Conservation (phyloP, 768 basidiomycete genomes). For the Paxillus rubicundulus region DNA sequence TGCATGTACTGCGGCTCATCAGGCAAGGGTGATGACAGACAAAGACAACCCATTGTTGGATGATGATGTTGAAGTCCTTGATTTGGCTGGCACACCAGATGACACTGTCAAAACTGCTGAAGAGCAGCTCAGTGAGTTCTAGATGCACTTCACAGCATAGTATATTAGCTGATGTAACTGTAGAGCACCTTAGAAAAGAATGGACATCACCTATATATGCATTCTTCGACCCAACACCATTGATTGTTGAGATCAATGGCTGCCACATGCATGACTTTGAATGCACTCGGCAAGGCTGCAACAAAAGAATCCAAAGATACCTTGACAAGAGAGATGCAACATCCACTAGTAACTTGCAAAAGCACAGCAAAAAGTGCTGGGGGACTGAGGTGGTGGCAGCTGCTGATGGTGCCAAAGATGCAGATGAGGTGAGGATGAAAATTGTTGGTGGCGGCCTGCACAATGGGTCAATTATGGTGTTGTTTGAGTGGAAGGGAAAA, state of each 20-base stretch:
- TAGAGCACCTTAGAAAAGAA: conserved; percentile 19
- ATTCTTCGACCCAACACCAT: conserved; percentile 20
- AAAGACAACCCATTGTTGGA: too few species aligned
- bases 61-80: too few species aligned
- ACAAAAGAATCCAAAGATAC: conserved; percentile 11
- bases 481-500: conserved; percentile 29
- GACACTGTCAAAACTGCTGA: too few species aligned
- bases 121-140: not conserved
- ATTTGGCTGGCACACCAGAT: too few species aligned
- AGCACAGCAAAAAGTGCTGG: conserved; percentile 31
- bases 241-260: conserved; percentile 17
- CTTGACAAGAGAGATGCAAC: conserved; percentile 23
- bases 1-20: not conserved
- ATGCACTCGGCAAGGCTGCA: conserved; percentile 22
- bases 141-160: not conserved
- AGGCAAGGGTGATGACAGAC: too few species aligned
- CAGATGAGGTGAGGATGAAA: not conserved
- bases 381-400: conserved; percentile 17
- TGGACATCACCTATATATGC: conserved; percentile 30
- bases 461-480: conserved; percentile 18
- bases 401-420: not conserved
- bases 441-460: not conserved
- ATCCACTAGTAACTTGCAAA: conserved; percentile 31
- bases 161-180: not conserved
- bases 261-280: conserved; percentile 22